Base-by-base conservation (phyloP, 2,329 filamentous ascomycete genomes). In the Shiraia bambusicola region DNA sequence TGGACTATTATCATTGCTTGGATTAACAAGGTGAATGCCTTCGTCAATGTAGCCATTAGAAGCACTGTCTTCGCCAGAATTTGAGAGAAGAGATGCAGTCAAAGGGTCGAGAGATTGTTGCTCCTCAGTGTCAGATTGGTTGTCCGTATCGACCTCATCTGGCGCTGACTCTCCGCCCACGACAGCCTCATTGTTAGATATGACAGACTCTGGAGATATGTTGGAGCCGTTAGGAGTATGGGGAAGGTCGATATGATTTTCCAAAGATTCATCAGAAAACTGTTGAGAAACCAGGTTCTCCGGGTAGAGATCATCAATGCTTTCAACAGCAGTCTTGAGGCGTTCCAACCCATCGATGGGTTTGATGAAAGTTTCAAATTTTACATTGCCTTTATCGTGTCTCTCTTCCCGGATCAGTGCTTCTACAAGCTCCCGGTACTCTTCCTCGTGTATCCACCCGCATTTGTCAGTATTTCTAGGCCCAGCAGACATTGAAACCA, bases 361-460 rank as follows among this genome's bases (percentile, higher is more conserved):
- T 25, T 76, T 73, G 6, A 87, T 73, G 65, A 91, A 93, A 1
- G 71, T 78, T 19, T 86, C 80, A 54, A 92, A 91, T 0, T 72
- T 75, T 10, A 79, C 49, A 8, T 73, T 63, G 5, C 65, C 58
- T 12, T 65, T 72, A 16, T 76, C 73, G 4, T 69, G 68, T 45
- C 73, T 78, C 63, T 96, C 90, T 16, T 84, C 75, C 1, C 71
- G 63, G 7, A 87, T 80, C 16, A 94, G 74, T 17, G 78, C 71
- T 22, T 73, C 68, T 2, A 95, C 73, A 54, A 86, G 77, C 30
- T 83, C 73, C 24, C 81, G 76, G 59, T 86, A 92, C 59, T 95
- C 91, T 33, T 88, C 83, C 64, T 97, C 92, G 54, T 96, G 91
- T 40, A 96, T 86, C 92, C 93, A 98, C 0, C 83, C 84, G n/a